Base-by-base conservation (phyloP, 352 stramenopile genomes). In the Poterioochromonas sp. region DNA sequence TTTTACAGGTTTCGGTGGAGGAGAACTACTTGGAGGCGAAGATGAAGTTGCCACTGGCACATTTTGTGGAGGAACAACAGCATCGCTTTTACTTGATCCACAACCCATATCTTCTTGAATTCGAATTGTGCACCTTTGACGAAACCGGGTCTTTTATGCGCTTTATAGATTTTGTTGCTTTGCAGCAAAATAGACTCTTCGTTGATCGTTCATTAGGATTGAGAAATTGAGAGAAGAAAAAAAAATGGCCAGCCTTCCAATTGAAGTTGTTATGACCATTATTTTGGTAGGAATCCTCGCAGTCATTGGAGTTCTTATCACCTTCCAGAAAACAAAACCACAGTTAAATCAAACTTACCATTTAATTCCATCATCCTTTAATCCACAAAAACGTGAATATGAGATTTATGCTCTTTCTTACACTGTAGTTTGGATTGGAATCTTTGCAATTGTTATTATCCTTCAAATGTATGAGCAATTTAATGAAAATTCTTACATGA, bases 381-480 rank as follows among this genome's bases (percentile, higher is more conserved):
- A 68, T 37, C 18, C 11, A 18, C 12, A 8, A 53, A 79, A 79
- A 32, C 12, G 77, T 34, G 65, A 77, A 29, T 85, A 76, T 65
- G 83, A 87, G 54, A 54, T 83, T 8, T 87, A 83, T 73, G 83
- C 84, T 51, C 80, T 89, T 60, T 37, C 74, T 26, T 94, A 94
- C 78, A 87, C 83, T 26, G 81, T 84, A 29, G 80, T 93, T n/a
- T 94, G 89, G 89, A 92, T 94, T 35, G 73, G 76, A 26, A 77
- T 83, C 20, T 93, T 94, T 81, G 87, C 70, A 26, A 80, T 80
- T 65, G 88, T 94, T 39, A 86, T 94, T 22, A 84, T 82, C 32
- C 87, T 88, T 71, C 81, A 88, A 81, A 76, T 85, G 2, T 94
- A 94, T 76, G 87, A 94, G 82, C 39, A 80, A 32, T 93, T 92